A percentile compares a stretch with the other conserved stretches of the same genome.
phyloP scores from a whole-genome alignment of 1,284 basidiomycete species.

The Cutaneotrichosporon sp. region DNA sequence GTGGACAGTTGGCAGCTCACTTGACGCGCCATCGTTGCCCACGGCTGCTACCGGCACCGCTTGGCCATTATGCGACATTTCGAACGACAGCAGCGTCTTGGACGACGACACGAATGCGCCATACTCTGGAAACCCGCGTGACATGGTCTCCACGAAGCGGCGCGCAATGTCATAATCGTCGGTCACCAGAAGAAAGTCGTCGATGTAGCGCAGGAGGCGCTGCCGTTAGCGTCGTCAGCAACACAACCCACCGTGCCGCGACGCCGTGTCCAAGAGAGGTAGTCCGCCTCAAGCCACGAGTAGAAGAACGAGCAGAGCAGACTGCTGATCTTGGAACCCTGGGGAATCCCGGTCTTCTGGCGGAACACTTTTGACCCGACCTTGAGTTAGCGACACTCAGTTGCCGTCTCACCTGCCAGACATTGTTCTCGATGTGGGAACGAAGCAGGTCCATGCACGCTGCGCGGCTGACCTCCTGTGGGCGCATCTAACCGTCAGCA shows the following conservation, averaged over 20 bases:
- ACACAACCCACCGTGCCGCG: slow-evolving; percentile 55
- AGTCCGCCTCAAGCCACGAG: slow-evolving; percentile 71
- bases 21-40: slow-evolving; percentile 8
- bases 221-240: slow-evolving; percentile 37
- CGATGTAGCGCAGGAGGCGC: slow-evolving; percentile 77
- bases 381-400: too few species aligned
- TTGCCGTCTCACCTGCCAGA: slow-evolving; percentile 63
- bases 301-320: slow-evolving; percentile 91
- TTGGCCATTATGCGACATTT: slow-evolving; percentile 21
- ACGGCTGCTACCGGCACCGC: slow-evolving; percentile 21
- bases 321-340: slow-evolving; percentile 86
- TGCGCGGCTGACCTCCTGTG: slow-evolving; percentile 45
- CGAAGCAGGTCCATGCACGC: slow-evolving; percentile 69
- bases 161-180: slow-evolving; percentile 61
- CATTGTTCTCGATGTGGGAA: slow-evolving; percentile 84
- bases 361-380: slow-evolving; percentile 45
- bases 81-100: slow-evolving; percentile 67
- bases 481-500: slow-evolving; percentile 6
- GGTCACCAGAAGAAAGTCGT: slow-evolving; percentile 90
- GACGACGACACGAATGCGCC: slow-evolving; percentile 82
- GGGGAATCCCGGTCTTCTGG: slow-evolving; percentile 88
- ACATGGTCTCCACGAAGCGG: slow-evolving; percentile 72
- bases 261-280: slow-evolving; percentile 59
- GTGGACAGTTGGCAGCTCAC: slow-evolving; percentile 2
- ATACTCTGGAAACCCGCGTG: slow-evolving; percentile 81